Conservation (phyloP, 306 rosid genomes). For the Glycine latifolia region DNA sequence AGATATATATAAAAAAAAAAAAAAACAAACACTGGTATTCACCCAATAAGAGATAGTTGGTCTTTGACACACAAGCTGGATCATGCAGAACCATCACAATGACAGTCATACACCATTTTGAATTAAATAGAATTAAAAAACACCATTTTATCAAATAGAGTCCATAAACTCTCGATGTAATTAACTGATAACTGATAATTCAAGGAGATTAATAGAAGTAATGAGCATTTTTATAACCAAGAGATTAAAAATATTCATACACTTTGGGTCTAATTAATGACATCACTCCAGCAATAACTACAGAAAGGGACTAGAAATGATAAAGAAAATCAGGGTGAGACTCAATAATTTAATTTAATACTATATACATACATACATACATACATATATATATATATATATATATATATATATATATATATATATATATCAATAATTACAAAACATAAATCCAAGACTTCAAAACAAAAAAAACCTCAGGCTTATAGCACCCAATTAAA, state of each 20-base stretch:
- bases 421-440: background rate
- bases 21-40: background rate
- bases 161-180: background rate
- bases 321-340: background rate
- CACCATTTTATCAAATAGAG: background rate
- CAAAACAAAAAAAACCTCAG: background rate
- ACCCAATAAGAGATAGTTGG: background rate
- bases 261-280: background rate
- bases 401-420: background rate
- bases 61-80: background rate
- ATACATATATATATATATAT: background rate
- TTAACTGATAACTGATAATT: background rate
- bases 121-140: background rate
- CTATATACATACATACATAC: background rate
- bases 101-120: background rate
- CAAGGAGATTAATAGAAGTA: background rate
- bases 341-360: background rate
- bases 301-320: background rate
- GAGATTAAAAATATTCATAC: too few relatives aligned
- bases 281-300: conserved; percentile 1
- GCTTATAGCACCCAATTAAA: background rate
- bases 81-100: conserved; percentile 3
- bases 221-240: background rate
- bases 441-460: background rate
- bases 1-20: background rate